Conservation (phyloP, 2,329 filamentous ascomycete genomes). For the Alternaria metachromatica region DNA sequence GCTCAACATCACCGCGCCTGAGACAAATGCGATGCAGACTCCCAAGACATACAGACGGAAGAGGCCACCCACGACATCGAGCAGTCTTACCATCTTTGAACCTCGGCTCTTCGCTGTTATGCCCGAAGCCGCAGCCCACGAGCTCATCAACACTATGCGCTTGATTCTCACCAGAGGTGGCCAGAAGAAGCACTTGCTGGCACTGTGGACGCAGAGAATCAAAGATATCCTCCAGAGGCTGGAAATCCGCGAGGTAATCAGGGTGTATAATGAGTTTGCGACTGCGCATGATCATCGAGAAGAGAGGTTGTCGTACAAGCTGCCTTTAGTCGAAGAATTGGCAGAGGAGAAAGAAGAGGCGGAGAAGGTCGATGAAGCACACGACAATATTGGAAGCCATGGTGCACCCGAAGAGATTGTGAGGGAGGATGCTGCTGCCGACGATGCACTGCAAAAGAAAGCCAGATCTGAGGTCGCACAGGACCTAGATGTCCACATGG, state of each 20-base stretch:
- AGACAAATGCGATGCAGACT: background rate
- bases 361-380: background rate
- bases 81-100: background rate
- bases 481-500: background rate
- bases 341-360: background rate
- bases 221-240: background rate
- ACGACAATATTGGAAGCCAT: background rate
- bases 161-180: background rate
- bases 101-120: background rate
- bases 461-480: background rate
- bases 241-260: background rate
- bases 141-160: background rate
- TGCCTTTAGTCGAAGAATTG: slow-evolving; percentile 1
- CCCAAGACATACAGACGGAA: background rate
- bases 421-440: accelerated
- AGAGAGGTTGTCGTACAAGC: background rate
- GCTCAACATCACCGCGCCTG: background rate
- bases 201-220: background rate
- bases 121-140: background rate
- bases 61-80: background rate
- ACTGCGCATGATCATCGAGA: background rate
- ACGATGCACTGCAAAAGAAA: background rate
- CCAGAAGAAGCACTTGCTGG: background rate
- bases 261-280: background rate
- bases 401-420: accelerated